Evolutionary conservation across 2,329 filamentous ascomycete species (phyloP).

Genomic region (Aspergillus fructus): DNA sequence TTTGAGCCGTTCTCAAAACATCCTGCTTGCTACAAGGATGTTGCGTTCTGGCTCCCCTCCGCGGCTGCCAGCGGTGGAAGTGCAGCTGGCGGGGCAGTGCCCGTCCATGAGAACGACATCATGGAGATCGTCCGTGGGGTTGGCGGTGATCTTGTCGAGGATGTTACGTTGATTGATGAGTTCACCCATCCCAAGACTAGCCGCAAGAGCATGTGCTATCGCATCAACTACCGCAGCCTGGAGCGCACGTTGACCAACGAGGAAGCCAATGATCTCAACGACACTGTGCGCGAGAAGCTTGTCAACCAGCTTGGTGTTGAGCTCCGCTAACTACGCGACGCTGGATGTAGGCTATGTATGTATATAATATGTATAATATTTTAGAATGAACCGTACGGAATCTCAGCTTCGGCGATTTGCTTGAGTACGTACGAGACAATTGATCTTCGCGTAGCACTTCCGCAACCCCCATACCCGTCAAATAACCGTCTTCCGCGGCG

Average conservation of each 20-base stretch:
- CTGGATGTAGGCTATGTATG: background rate
- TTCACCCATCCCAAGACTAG: slow-evolving; percentile 86
- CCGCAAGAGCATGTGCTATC: slow-evolving; percentile 82
- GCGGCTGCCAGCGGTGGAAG: slow-evolving; percentile 38
- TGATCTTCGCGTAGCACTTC: no score
- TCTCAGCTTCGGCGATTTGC: background rate
- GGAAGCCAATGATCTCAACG: slow-evolving; percentile 76
- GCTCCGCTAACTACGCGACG: slow-evolving; percentile 55
- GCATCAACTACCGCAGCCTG: slow-evolving; percentile 89
- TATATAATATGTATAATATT: slow-evolving; percentile 6
- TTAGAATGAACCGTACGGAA: slow-evolving; percentile 4
- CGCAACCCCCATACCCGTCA: background rate
- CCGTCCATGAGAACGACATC: slow-evolving; percentile 90
- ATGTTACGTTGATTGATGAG: slow-evolving; percentile 79
- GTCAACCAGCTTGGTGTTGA: slow-evolving; percentile 75
- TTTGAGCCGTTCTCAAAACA: slow-evolving; percentile 91
- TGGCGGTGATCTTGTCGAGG: slow-evolving; percentile 81
- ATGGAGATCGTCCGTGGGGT: slow-evolving; percentile 91
- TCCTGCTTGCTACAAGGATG: slow-evolving; percentile 85
- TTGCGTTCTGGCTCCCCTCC: slow-evolving; percentile 82
- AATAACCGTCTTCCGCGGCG: background rate
- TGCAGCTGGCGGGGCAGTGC: slow-evolving; percentile 37
- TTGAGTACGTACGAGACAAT: background rate
- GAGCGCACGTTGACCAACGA: slow-evolving; percentile 85
- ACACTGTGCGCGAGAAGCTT: slow-evolving; percentile 63